phyloP scores from a whole-genome alignment of 208 protist genomes.

The Trypanosoma congolense region DNA sequence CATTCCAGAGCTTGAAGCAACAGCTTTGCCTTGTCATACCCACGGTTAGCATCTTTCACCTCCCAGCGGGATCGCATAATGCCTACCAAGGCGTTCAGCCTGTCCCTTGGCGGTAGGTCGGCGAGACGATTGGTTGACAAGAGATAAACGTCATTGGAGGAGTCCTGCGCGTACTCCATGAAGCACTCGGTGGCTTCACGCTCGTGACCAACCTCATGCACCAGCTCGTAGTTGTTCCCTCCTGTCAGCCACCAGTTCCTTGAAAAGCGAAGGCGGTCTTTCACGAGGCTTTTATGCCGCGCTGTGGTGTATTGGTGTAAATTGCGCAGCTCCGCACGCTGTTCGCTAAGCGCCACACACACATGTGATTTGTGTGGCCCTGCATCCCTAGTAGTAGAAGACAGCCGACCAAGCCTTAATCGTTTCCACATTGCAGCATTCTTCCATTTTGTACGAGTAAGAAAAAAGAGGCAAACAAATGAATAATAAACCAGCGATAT shows the following conservation, averaged over 20 bases:
- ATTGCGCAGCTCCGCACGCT: conserved; percentile 67
- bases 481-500: too few species aligned
- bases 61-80: conserved; percentile 74
- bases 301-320: conserved; percentile 84
- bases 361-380: conserved; percentile 1
- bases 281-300: conserved; percentile 84
- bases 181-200: conserved; percentile 86
- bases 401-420: conserved; percentile 1
- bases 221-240: conserved; percentile 87
- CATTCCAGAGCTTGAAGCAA: conserved; percentile 80
- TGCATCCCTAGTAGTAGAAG: conserved; percentile 4
- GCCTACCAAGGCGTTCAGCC: conserved; percentile 61
- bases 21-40: conserved; percentile 85
- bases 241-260: conserved; percentile 76
- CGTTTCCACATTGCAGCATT: conserved; percentile 15
- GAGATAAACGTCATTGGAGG: conserved; percentile 60
- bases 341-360: conserved; percentile 26
- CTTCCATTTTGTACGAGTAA: neutral
- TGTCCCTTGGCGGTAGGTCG: conserved; percentile 65
- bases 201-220: conserved; percentile 77
- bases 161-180: conserved; percentile 64
- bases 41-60: conserved; percentile 75
- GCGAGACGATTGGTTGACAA: conserved; percentile 68
- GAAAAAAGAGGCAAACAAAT: neutral
- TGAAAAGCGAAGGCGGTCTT: conserved; percentile 67